Base-by-base conservation (phyloP, 495 filamentous ascomycete species). In the Trichoderma erinaceum region DNA sequence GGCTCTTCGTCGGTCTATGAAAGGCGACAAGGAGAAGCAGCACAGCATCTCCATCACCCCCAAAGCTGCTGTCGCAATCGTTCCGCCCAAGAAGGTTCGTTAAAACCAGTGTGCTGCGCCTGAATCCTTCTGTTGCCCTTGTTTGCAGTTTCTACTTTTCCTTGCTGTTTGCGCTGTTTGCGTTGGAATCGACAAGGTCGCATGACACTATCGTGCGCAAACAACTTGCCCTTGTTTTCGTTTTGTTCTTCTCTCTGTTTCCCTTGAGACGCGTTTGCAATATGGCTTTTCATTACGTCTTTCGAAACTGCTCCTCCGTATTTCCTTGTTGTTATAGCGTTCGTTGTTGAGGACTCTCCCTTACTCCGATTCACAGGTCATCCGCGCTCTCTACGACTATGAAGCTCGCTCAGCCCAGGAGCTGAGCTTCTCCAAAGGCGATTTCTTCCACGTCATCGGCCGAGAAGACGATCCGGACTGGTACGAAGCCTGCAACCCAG, bases 401-500 rank as follows among this genome's bases (percentile, higher is more conserved):
- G 81, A 88, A 70, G 90, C 91, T 64, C 83, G 88, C 73, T 87
- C 84, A 43, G 78, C 84, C 16, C 89, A 93, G 75, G 92, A 97
- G 80, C 83, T 99, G 72, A 88, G 88, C 70, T 99, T 99, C 78
- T 89, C 87, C 72, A 90, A 92, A 73, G 95, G 95, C 71, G 95
- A 99, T 76, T 99, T 98, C 79, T 96, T 99, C 78, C 94, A 98
- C 81, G 96, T 99, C 67, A 93, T 98, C 77, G 93, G 92, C 74
- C 90, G 94, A 73, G 95, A 98, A 80, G 88, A 97, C 82, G 93
- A 98, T 75, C 77, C 78, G 23, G 91, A 96, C 76, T 99, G 95
- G 95, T 99, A 98, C 83, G 95, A 98, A 81, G 95, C 95, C 21
- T 98, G 93, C 82, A 99, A 99, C 78, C 95, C 95, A 68, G 86